These are phyloP conservation scores for Melanogaster broomeanus DNA, from an alignment of 768 basidiomycete genomes.

Conservation along the genomic window DNA sequence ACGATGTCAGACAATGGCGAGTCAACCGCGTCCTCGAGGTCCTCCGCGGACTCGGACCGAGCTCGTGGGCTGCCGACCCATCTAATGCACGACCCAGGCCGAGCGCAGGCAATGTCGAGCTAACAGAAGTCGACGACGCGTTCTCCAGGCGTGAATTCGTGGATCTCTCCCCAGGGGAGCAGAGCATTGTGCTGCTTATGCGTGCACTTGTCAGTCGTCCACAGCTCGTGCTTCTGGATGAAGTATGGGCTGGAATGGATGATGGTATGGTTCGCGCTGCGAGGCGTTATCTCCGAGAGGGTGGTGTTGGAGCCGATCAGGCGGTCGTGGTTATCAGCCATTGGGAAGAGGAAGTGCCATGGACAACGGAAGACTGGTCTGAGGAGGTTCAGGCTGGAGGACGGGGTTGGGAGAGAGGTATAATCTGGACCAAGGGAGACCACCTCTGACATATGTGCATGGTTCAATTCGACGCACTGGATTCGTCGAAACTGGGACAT, in stretches of 20 bases:
- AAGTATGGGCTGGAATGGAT: conserved; percentile 94
- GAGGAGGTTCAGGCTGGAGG: conserved; percentile 36
- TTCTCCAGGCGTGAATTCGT: conserved; percentile 61
- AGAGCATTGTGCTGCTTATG: conserved; percentile 81
- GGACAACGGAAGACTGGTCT: conserved; percentile 62
- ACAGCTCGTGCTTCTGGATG: conserved; percentile 81
- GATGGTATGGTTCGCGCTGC: conserved; percentile 70
- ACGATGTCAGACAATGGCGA: conserved; percentile 39
- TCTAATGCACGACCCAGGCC: neutral
- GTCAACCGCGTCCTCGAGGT: conserved; percentile 53
- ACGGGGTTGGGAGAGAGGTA: conserved; percentile 29
- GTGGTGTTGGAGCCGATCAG: conserved; percentile 56
- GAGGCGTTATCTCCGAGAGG: conserved; percentile 57
- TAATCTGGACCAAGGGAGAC: conserved; percentile 6
- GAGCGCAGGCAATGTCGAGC: neutral
- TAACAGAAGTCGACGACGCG: conserved; percentile 26
- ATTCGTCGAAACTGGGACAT: too few species aligned
- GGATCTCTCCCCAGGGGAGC: conserved; percentile 69
- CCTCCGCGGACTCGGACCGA: conserved; percentile 63
- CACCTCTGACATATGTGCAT: neutral
- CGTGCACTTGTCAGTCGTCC: conserved; percentile 80
- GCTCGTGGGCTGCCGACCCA: conserved; percentile 41
- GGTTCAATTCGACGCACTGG: neutral
- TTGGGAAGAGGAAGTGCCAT: conserved; percentile 91
- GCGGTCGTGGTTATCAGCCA: conserved; percentile 87